Evolutionary conservation across 495 filamentous ascomycete species (phyloP), one percentile per base, ranked within the genome.

Genomic region (Sordaria brevicollis): DNA sequence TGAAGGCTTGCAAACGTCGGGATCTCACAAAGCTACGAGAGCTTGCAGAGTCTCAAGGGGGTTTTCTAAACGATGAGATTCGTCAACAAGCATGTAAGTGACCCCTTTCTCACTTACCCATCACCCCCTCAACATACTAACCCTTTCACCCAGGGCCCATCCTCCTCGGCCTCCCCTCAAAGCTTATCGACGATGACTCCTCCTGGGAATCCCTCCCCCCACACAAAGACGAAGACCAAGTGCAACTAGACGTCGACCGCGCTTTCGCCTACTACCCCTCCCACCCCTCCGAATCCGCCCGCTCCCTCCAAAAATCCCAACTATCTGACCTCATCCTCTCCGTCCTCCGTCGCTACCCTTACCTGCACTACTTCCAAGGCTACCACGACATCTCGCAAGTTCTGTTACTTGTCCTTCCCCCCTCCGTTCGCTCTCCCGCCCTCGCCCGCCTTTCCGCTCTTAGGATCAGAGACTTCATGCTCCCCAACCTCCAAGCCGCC

Each of bases 361-460:
- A 91, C 82, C 89, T 99, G 13, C 91, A 88, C 80, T 99, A 99
- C 80, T 98, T 98, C 81, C 95, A 99, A 83, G 95, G 95, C 71
- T 99, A 96, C 80, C 95, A 99, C 77, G 95, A 99, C 80, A 97
- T 99, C 75, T 94, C 91, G 72, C 96, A 98, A 78, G 95, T 99
- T n/a, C 84, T 99, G 65, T 86, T 97, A 5, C 86, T 99, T 17
- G 92, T 96, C 7, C 83, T 98, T 3, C 83, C 87, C 5, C 69
- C 81, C n/a, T 79, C 84, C 4, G 75, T 83, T 34, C 81, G 76
- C 41, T 77, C 70, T 2, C 74, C 80, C 3, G 89, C 90, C 35
- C 88, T 96, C 15, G 83, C 91, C 36, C 91, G 89, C 25, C 87
- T 99, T 68, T 97, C 94, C 3, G 86, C 93, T 25, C 85, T 98